phyloP scores from a whole-genome alignment of 2,329 filamentous ascomycete genomes.

The Mycosphaerella arachidis region DNA sequence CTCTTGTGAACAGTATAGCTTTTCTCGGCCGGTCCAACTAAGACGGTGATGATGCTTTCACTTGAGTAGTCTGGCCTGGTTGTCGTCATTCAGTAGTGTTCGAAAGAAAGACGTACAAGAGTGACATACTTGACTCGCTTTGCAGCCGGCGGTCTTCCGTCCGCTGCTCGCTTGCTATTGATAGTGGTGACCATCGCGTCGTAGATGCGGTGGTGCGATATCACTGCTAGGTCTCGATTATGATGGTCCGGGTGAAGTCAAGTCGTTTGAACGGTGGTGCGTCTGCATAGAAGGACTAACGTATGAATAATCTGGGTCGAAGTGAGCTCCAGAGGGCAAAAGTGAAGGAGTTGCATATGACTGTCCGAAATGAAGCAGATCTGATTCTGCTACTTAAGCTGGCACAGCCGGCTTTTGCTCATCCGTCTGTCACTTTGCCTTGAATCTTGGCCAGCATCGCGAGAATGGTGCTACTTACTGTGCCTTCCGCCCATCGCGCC shows the following conservation, averaged over 20 bases:
- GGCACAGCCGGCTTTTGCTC: not conserved
- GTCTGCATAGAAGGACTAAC: not conserved
- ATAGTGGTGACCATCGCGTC: not conserved
- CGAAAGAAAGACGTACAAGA: too few species aligned
- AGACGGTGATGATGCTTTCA: not conserved
- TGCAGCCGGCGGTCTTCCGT: not conserved
- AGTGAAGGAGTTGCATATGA: not conserved
- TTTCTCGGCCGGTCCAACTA: not conserved
- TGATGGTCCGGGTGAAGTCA: not conserved
- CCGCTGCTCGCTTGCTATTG: not conserved
- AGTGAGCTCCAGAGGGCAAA: not conserved
- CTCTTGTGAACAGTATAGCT: constrained; percentile 3
- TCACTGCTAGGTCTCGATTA: not conserved
- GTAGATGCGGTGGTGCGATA: not conserved
- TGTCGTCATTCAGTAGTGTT: too few species aligned
- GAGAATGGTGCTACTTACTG: not conserved
- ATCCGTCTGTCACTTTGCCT: too few species aligned
- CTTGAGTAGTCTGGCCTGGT: not conserved
- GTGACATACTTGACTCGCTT: not conserved
- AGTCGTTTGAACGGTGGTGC: too few species aligned
- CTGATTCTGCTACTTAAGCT: not conserved
- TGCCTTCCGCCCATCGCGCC: constrained; percentile 6
- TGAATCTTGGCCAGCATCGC: too few species aligned
- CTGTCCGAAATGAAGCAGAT: not conserved
- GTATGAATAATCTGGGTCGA: not conserved